phyloP scores from a whole-genome alignment of 805 yeast species.

The Diddensiella transvaalensis region DNA sequence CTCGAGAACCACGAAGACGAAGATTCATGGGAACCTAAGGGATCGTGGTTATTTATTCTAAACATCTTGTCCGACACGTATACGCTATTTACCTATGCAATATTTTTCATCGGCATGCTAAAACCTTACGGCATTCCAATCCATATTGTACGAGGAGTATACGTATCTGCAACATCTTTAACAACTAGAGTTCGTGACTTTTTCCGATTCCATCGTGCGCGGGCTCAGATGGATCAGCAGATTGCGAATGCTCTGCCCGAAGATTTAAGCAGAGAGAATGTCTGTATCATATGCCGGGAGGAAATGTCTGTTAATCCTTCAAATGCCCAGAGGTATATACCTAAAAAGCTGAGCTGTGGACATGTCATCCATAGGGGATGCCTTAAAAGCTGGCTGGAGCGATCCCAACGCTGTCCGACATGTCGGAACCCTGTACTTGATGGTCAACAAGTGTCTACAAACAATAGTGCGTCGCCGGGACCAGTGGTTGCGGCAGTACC shows the following conservation, averaged over 20 bases:
- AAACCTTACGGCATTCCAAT: conserved; percentile 44
- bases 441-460: not conserved
- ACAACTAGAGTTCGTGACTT: conserved; percentile 29
- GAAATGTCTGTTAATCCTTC: conserved; percentile 58
- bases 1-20: conserved; percentile 49
- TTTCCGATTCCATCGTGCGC: conserved; percentile 32
- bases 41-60: conserved; percentile 53
- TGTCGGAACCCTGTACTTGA: conserved; percentile 52
- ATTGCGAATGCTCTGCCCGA: conserved; percentile 59
- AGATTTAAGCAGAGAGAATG: conserved; percentile 56
- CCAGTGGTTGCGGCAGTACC: not conserved
- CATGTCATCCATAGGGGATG: conserved; percentile 90
- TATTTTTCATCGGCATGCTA: conserved; percentile 45
- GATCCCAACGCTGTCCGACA: conserved; percentile 90
- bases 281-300: conserved; percentile 90
- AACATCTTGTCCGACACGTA: conserved; percentile 48
- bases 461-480: not conserved
- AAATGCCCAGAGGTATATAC: conserved; percentile 44
- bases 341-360: conserved; percentile 77
- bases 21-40: conserved; percentile 69
- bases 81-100: conserved; percentile 46
- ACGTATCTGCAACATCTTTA: conserved; percentile 36
- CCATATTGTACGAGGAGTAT: conserved; percentile 48
- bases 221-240: conserved; percentile 60
- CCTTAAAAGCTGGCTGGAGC: conserved; percentile 85